These are phyloP conservation scores for Lyophyllum decastes DNA, from an alignment of 768 basidiomycete genomes.

Conservation along the genomic window DNA sequence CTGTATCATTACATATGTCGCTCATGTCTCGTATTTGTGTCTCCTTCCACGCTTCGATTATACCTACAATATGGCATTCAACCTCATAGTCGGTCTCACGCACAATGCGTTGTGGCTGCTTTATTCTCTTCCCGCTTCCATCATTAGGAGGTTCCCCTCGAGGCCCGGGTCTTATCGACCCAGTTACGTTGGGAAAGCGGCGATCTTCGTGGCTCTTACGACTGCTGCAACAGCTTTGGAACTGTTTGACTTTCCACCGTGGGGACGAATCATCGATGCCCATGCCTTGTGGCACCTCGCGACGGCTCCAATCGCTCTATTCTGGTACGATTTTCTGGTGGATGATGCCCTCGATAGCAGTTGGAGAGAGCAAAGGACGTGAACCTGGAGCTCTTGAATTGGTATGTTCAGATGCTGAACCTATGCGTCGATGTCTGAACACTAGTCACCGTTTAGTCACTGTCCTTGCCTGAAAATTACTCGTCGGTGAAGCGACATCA, in stretches of 20 bases:
- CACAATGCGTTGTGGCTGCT: constrained; percentile 85
- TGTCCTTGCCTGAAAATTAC: neutral
- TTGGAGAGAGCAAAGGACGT: constrained; percentile 53
- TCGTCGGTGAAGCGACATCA: neutral
- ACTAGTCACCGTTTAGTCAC: neutral
- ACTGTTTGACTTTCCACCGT: constrained; percentile 88
- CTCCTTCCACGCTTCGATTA: constrained; percentile 86
- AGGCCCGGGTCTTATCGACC: constrained; percentile 62
- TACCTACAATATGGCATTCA: constrained; percentile 89
- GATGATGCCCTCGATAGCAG: constrained; percentile 70
- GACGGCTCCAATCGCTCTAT: constrained; percentile 73
- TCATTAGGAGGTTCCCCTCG: constrained; percentile 56
- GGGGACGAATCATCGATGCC: constrained; percentile 77
- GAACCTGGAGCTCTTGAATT: neutral
- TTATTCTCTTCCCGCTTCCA: constrained; percentile 61
- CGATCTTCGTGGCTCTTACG: constrained; percentile 65
- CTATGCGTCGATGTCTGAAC: neutral
- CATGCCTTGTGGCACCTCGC: constrained; percentile 92
- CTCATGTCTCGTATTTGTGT: constrained; percentile 79
- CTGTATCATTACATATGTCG: constrained; percentile 58
- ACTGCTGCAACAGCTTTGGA: constrained; percentile 79
- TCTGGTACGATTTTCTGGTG: constrained; percentile 87
- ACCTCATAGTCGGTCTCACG: constrained; percentile 68
- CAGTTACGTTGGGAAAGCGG: constrained; percentile 51
- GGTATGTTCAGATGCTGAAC: neutral